A percentile compares a stretch with the other conserved stretches of the same genome.
Conservation (phyloP, 495 filamentous ascomycete genomes). For the Extremus antarcticus region DNA sequence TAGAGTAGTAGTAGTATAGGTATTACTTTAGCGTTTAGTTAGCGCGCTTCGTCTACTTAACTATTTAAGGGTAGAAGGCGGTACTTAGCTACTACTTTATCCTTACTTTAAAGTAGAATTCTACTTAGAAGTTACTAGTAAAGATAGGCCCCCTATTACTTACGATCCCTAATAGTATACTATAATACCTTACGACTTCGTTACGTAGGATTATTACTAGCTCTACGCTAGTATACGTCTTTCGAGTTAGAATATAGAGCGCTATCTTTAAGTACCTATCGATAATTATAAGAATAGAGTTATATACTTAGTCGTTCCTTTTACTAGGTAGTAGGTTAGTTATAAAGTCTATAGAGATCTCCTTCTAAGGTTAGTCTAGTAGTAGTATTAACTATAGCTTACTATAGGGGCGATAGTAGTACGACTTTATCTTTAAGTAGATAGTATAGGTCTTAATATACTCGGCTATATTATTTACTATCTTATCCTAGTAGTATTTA, state of each 20-base stretch:
- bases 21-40: slow-evolving; percentile 13
- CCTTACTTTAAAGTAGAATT: background rate
- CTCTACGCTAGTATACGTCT: background rate
- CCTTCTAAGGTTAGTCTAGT: background rate
- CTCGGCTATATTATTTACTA: slow-evolving; percentile 1
- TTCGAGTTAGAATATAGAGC: slow-evolving; percentile 1
- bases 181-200: background rate
- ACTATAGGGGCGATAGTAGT: slow-evolving; percentile 1
- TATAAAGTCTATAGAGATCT: slow-evolving; percentile 16
- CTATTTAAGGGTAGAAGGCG: slow-evolving; percentile 11
- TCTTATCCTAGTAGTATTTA: slow-evolving; percentile 6
- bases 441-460: slow-evolving; percentile 9
- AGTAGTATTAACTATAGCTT: background rate
- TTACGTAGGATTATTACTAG: background rate
- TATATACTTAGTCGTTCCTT: background rate
- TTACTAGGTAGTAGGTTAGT: background rate
- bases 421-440: slow-evolving; percentile 4
- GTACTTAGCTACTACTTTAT: slow-evolving; percentile 1
- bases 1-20: background rate
- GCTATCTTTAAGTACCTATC: no score
- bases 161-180: background rate
- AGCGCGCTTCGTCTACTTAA: slow-evolving; percentile 9
- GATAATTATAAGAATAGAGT: no score
- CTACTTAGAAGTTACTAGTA: slow-evolving; percentile 1
- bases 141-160: slow-evolving; percentile 2